Conservation (phyloP, 1,284 basidiomycete species). For the Irpex rosettiformis region DNA sequence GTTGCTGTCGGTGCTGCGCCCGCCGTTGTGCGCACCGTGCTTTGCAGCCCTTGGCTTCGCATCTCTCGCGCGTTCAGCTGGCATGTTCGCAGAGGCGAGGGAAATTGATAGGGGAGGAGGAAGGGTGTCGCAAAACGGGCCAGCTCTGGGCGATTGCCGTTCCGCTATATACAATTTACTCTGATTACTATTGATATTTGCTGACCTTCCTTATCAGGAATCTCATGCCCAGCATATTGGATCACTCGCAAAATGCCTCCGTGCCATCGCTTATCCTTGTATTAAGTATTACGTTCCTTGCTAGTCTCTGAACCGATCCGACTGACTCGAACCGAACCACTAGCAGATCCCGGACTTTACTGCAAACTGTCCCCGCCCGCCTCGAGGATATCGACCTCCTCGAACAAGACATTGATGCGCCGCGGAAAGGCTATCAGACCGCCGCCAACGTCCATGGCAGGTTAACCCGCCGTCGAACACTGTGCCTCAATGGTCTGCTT, state of each 20-base stretch:
- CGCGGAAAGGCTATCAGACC: neutral
- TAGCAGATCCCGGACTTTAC: neutral
- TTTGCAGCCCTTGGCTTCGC: constrained; percentile 40
- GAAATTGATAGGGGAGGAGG: constrained; percentile 27
- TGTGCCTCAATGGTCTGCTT: neutral
- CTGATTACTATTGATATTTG: too few relatives aligned
- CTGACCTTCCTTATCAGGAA: neutral
- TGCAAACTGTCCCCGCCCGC: neutral
- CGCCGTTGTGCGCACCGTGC: constrained; percentile 32
- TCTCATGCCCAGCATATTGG: neutral
- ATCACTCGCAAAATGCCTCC: neutral
- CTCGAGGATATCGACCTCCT: neutral
- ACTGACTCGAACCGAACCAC: neutral
- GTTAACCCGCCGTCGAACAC: neutral
- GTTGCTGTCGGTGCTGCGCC: neutral
- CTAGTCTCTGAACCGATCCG: neutral
- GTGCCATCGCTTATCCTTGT: neutral
- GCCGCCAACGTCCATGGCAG: neutral
- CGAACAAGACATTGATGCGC: neutral
- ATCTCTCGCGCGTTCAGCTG: constrained; percentile 48
- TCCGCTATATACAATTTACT: constrained; percentile 18
- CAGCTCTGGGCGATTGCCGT: constrained; percentile 15
- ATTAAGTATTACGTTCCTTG: constrained; percentile 4
- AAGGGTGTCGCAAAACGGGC: constrained; percentile 19
- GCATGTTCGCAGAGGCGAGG: constrained; percentile 39